Evolutionary conservation across 352 stramenopile species (phyloP), one percentile per base, ranked within the genome.

Genomic region (Phytophthora colocasiae): DNA sequence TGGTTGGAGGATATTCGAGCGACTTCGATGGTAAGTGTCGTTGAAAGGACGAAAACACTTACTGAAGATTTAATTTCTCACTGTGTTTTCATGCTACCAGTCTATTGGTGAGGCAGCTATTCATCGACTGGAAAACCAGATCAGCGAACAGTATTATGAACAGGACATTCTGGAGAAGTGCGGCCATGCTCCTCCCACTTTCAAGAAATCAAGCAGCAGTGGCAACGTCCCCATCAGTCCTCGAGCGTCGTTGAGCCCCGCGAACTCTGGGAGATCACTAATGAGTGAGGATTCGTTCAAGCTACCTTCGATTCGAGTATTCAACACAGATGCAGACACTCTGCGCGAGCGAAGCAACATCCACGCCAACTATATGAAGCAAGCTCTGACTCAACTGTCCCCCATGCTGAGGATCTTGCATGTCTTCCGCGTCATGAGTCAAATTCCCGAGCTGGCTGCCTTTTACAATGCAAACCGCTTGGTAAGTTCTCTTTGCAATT

Each of bases 381-480:
- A 77, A 34, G 80, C 81, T n/a, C 61, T 90, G 1, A 66, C 72
- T 9, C 69, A 80, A 12, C 50, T 93, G n/a, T 81, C 85, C 1
- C 85, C 85, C 1, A 92, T 93, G 78, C 69, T 93, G 11, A 75
- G 83, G 4, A 81, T 90, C 31, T 66, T 94, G 10, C 86, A 94
- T 51, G 82, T 92, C 3, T 94, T 89, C 39, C 79, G 78, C 10
- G 80, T 77, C 6, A 90, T 92, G 78, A 88, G 83, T 57, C 80
- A 92, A 82, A 67, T 92, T 2, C 73, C 86, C 0, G 86, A 90
- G 31, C 72, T 94, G 14, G 81, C 80, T 22, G 78, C 74, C 8
- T 92, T 92, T 52, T 94, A 94, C 72, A 91, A 91, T 49, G 78
- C 80, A 2, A 91, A 94, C 53, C 83, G 86, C 17, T 71, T 92